phyloP scores from a whole-genome alignment of 1,284 basidiomycete genomes.

The Ustilago loliicola region DNA sequence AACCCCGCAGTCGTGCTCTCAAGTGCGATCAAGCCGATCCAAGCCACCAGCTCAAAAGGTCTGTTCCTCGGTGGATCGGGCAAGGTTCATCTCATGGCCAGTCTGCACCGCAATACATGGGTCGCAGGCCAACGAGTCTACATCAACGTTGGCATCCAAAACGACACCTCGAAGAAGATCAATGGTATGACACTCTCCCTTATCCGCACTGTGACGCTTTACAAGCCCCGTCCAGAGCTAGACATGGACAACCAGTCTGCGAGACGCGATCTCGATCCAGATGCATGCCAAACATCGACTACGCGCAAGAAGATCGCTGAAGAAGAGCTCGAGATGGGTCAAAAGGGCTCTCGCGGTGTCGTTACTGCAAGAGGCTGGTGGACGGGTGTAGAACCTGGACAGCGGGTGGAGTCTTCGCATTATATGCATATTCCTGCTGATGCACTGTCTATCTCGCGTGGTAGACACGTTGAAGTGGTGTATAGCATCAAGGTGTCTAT shows the following conservation, averaged over 20 bases:
- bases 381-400: constrained; percentile 62
- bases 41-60: constrained; percentile 76
- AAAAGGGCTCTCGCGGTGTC: constrained; percentile 59
- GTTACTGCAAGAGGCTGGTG: constrained; percentile 67
- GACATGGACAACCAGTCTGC: constrained; percentile 64
- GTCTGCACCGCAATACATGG: constrained; percentile 83
- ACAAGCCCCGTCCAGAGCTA: constrained; percentile 75
- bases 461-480: constrained; percentile 82
- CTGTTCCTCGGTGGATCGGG: constrained; percentile 77
- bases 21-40: constrained; percentile 77
- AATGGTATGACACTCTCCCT: constrained; percentile 79
- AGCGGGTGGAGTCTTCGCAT: constrained; percentile 62
- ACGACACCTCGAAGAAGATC: constrained; percentile 75
- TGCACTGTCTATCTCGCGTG: constrained; percentile 80
- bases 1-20: constrained; percentile 79
- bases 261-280: constrained; percentile 54
- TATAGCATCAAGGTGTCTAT: constrained; percentile 82
- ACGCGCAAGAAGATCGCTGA: constrained; percentile 64
- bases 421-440: constrained; percentile 74
- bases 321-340: constrained; percentile 64
- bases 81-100: constrained; percentile 80
- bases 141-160: constrained; percentile 80
- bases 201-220: constrained; percentile 80
- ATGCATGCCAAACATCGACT: constrained; percentile 63
- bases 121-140: constrained; percentile 86